These are phyloP conservation scores for Schizopora paradoxa DNA, from an alignment of 1,284 basidiomycete species.

Conservation along the genomic window DNA sequence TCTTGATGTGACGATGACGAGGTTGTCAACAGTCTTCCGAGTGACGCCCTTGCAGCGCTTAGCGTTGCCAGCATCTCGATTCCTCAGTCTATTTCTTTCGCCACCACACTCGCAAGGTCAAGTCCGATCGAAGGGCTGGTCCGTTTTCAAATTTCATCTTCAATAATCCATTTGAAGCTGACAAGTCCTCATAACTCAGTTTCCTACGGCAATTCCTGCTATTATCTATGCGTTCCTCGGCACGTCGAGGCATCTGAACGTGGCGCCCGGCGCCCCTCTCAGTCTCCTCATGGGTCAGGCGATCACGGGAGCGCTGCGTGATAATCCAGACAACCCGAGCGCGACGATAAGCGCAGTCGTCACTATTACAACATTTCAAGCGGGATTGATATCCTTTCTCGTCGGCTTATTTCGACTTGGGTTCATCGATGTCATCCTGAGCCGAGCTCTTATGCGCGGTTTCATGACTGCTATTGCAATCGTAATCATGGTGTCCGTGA, in stretches of 20 bases:
- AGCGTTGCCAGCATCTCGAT: constrained; percentile 88
- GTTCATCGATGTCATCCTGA: constrained; percentile 91
- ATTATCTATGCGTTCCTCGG: constrained; percentile 83
- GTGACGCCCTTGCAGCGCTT: constrained; percentile 78
- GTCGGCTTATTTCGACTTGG: constrained; percentile 86
- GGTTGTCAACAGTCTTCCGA: constrained; percentile 51
- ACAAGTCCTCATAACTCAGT: constrained; percentile 34
- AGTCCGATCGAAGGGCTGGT: constrained; percentile 82
- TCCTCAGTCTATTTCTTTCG: constrained; percentile 90
- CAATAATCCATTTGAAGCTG: not conserved
- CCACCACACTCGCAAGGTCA: constrained; percentile 75
- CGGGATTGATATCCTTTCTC: constrained; percentile 78
- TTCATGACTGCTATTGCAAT: constrained; percentile 80
- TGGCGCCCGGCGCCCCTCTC: constrained; percentile 87
- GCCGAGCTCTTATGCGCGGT: constrained; percentile 79
- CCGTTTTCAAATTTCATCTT: constrained; percentile 28
- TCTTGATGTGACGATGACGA: constrained; percentile 18
- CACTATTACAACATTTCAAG: constrained; percentile 79
- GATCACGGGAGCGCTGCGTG: constrained; percentile 62
- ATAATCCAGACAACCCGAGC: constrained; percentile 50
- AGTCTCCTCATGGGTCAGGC: constrained; percentile 87
- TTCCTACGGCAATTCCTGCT: constrained; percentile 74
- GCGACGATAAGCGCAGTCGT: constrained; percentile 57
- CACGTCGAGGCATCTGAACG: constrained; percentile 74
- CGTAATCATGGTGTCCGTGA: constrained; percentile 62